phyloP scores from a whole-genome alignment of 768 basidiomycete genomes.

The Cystoderma amianthinum region DNA sequence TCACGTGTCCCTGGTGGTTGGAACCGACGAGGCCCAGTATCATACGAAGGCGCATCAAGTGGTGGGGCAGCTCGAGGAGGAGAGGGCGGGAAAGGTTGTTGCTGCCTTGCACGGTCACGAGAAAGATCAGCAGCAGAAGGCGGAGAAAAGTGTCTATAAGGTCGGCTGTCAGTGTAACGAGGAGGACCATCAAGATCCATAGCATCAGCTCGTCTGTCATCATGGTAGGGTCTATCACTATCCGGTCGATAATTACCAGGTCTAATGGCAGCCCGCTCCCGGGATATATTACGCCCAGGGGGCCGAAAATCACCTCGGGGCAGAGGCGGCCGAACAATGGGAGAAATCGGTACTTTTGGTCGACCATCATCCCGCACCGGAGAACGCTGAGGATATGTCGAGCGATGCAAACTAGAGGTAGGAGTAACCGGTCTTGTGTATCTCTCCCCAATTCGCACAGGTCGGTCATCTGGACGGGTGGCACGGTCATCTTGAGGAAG shows the following conservation, averaged over 20 bases:
- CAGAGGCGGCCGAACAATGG: background rate
- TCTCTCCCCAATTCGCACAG: background rate
- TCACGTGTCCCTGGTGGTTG: background rate
- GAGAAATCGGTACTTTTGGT: background rate
- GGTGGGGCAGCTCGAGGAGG: conserved; percentile 1
- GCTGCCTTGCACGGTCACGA: background rate
- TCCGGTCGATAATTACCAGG: background rate
- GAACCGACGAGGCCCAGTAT: background rate
- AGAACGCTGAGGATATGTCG: background rate
- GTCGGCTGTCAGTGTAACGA: background rate
- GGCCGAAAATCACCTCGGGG: background rate
- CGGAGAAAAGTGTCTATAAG: background rate
- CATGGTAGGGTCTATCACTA: conserved; percentile 1
- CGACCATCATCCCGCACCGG: background rate
- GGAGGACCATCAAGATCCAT: conserved; percentile 2
- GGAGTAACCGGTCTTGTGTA: conserved; percentile 1
- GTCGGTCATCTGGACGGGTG: background rate
- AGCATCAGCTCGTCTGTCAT: background rate
- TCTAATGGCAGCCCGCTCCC: background rate
- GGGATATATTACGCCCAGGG: background rate
- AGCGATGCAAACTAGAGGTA: background rate
- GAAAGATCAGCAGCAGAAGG: background rate
- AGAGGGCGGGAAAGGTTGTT: background rate
- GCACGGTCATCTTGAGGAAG: too few species aligned
- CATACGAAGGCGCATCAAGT: background rate